Evolutionary conservation across 2,329 filamentous ascomycete genomes (phyloP), one percentile per base, ranked within the genome.

Genomic region (Hypomyces rosellus): DNA sequence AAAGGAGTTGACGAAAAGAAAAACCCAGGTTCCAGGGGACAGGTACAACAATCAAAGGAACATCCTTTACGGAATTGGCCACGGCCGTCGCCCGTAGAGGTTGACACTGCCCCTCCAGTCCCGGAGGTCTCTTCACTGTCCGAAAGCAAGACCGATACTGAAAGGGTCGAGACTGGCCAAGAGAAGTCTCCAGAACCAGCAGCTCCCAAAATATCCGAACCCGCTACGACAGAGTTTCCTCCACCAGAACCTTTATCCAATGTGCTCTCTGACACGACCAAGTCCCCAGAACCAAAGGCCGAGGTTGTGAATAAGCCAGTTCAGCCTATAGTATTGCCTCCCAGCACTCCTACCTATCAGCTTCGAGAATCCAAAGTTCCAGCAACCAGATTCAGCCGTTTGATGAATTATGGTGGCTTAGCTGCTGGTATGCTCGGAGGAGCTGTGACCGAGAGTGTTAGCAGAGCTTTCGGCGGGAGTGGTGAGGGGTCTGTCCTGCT

Each of bases 401-500:
- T 99, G 20, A 96, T 92, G 88, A 95, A 99, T 68, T 99, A 97
- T 64, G 82, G 89, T 50, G 90, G 93, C 0, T 78, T 99, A 5
- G 93, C 90, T 22, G 92, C 90, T 1, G 95, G 92, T 43, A 96
- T 99, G 91, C 83, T 96, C 7, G 88, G 95, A 60, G 93, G 93
- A 1, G 91, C 91, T 25, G 82, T 96, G 53, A 87, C 84, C 1
- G 93, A 99, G 67, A 81, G 86, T 47, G 72, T 99, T 57, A 88
- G 88, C 63, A 82, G 92, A 53, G 84, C 85, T 2, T 84, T 91
- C 34, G 88, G 89, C 6, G 80, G 84, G 49, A 76, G 77, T 15
- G 69, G 73, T 4, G 66, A 77, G 53, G 89, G 90, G 1, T 96
- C 91, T 1, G 74, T 96, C 8, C 83, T 99, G 72, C 80, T 99